These are phyloP conservation scores for Inga laurina DNA, from an alignment of 306 rosid species.

Conservation along the genomic window DNA sequence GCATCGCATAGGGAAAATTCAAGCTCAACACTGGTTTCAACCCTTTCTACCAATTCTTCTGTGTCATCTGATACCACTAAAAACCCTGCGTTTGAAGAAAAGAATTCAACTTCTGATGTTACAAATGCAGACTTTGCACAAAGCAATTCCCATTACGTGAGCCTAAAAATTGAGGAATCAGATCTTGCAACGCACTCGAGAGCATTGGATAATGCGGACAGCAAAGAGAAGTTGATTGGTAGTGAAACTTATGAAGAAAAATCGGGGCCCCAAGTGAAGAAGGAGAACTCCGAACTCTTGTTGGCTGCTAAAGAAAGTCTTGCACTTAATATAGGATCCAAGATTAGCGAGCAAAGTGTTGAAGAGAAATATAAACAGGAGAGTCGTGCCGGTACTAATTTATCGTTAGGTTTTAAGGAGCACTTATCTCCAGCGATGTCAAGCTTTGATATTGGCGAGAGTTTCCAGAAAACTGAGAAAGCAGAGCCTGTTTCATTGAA, in stretches of 20 bases:
- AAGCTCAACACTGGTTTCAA: slow-evolving; percentile 51
- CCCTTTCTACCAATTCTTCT: slow-evolving; percentile 47
- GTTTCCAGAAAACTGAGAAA: slow-evolving; percentile 34
- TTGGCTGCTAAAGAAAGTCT: slow-evolving; percentile 54
- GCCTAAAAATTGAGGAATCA: neutral
- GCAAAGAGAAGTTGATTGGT: neutral
- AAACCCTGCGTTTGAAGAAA: slow-evolving; percentile 43
- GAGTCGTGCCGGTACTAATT: slow-evolving; percentile 40
- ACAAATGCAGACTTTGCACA: slow-evolving; percentile 35
- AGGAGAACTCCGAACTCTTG: slow-evolving; percentile 47
- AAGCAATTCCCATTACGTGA: slow-evolving; percentile 31
- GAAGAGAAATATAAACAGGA: slow-evolving; percentile 48
- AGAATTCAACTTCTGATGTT: slow-evolving; percentile 44
- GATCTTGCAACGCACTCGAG: neutral
- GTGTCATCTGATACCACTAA: slow-evolving; percentile 47
- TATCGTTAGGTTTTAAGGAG: slow-evolving; percentile 56
- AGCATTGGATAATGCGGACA: neutral
- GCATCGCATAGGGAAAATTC: slow-evolving; percentile 39
- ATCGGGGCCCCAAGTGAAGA: slow-evolving; percentile 29
- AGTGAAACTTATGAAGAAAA: slow-evolving; percentile 21
- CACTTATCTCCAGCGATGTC: slow-evolving; percentile 40
- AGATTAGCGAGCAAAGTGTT: slow-evolving; percentile 30
- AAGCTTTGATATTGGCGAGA: slow-evolving; percentile 28
- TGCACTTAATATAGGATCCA: slow-evolving; percentile 45
- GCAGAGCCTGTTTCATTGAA: slow-evolving; percentile 53